Conservation (phyloP, 352 stramenopile genomes). For the Phytophthora uliginosa region DNA sequence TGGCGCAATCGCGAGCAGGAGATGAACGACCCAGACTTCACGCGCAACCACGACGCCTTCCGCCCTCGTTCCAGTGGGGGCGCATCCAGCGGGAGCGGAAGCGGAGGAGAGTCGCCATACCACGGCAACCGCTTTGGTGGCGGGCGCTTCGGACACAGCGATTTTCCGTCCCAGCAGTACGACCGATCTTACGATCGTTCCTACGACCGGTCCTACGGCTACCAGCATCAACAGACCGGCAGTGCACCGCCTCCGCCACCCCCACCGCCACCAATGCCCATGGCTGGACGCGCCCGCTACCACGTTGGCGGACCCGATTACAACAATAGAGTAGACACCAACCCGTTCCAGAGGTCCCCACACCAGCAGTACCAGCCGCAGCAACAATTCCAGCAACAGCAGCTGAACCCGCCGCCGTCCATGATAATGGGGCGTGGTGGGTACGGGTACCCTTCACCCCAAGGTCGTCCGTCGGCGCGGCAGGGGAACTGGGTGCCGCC, state of each 20-base stretch:
- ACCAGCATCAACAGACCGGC: slow-evolving; percentile 34
- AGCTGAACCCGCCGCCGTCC: slow-evolving; percentile 45
- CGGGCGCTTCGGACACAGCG: slow-evolving; percentile 30
- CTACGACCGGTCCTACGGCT: slow-evolving; percentile 39
- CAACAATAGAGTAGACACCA: slow-evolving; percentile 75
- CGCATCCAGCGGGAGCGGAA: slow-evolving; percentile 40
- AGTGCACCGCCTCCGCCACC: slow-evolving; percentile 22
- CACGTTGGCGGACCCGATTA: slow-evolving; percentile 46
- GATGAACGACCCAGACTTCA: slow-evolving; percentile 95
- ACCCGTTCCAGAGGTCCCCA: slow-evolving; percentile 44
- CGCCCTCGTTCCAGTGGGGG: slow-evolving; percentile 49
- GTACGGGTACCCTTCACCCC: slow-evolving; percentile 42
- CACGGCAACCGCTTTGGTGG: slow-evolving; percentile 39
- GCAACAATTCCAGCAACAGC: slow-evolving; percentile 48
- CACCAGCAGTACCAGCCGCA: slow-evolving; percentile 51
- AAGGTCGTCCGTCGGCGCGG: slow-evolving; percentile 35
- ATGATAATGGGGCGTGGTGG: slow-evolving; percentile 37
- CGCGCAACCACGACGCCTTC: slow-evolving; percentile 80
- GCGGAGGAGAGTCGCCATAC: slow-evolving; percentile 45
- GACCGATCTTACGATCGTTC: slow-evolving; percentile 44
- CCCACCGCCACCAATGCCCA: slow-evolving; percentile 44
- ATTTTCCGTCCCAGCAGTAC: slow-evolving; percentile 39
- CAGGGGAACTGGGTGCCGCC: slow-evolving; percentile 32
- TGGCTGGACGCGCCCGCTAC: slow-evolving; percentile 43
- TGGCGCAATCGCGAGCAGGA: slow-evolving; percentile 96